Evolutionary conservation across 495 filamentous ascomycete species (phyloP).

Genomic region (Penicillium tannophilum): DNA sequence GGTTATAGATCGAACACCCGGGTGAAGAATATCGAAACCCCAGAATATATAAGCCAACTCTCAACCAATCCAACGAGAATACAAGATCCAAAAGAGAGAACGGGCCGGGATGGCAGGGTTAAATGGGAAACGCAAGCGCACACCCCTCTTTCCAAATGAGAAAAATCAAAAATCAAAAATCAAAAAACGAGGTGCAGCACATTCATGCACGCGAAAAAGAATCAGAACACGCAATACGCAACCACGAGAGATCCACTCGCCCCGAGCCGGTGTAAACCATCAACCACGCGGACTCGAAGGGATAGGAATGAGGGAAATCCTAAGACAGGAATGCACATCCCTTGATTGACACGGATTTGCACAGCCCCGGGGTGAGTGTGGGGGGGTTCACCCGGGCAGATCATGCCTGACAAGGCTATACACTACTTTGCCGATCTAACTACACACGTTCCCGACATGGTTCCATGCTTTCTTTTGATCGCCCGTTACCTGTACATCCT

Average conservation of each 20-base stretch:
- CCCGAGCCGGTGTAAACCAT: slow-evolving; percentile 24
- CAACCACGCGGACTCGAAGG: slow-evolving; percentile 15
- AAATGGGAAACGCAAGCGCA: slow-evolving; percentile 5
- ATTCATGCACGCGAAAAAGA: slow-evolving; percentile 23
- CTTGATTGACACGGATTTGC: slow-evolving; percentile 26
- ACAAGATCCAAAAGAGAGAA: not conserved
- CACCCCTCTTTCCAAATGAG: not conserved
- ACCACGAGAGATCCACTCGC: slow-evolving; percentile 17
- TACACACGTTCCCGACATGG: slow-evolving; percentile 3
- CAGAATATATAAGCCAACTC: not conserved
- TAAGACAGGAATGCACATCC: slow-evolving; percentile 29
- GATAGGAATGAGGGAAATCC: not conserved
- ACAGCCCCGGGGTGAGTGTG: slow-evolving; percentile 24
- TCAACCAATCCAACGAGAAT: not conserved
- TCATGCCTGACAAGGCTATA: slow-evolving; percentile 1
- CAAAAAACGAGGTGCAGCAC: slow-evolving; percentile 15
- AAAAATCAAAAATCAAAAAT: not conserved
- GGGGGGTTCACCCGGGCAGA: slow-evolving; percentile 12
- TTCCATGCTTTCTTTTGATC: not conserved
- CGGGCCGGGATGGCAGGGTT: slow-evolving; percentile 7
- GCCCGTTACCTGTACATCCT: not conserved
- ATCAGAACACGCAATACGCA: slow-evolving; percentile 11
- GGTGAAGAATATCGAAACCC: slow-evolving; percentile 1
- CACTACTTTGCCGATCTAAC: not conserved
- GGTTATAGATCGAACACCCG: not conserved